Evolutionary conservation across 495 filamentous ascomycete species (phyloP), one percentile per base, ranked within the genome.

Genomic region (Penicillium bialowiezense): DNA sequence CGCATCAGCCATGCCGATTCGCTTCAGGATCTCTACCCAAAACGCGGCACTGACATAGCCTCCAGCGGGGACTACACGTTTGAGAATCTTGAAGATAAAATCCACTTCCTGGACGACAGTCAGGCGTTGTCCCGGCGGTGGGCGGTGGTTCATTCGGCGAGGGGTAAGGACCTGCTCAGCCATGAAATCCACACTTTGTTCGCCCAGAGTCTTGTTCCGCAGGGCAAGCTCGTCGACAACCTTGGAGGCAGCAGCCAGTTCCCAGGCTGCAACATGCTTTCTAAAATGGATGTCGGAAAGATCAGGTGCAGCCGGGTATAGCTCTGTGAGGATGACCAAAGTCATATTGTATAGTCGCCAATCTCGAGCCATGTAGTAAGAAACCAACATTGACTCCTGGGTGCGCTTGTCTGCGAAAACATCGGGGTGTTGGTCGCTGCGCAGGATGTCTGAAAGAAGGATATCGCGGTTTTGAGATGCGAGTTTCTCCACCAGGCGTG

Each of bases 361-460:
- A 38, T 86, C 78, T 20, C 66, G 62, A 26, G 59, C 50, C 29
- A 70, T 58, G 21, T 83, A 71, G 54, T 80, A 80, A 12, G 67
- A 69, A 2, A 67, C 39, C 7, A 88, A 65, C 7, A 87, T 63
- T 5, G 63, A 64, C 54, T 84, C 77, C 56, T 88, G 87, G 2
- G 83, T 54, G 1, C 68, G 33, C 1, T 39, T 38, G 62, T 95
- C 83, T 44, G 89, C 87, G 19, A 88, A 80, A 4, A 79, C 73
- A 50, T 90, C 87, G 0, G 87, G 87, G 63, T 93, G 88, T 36
- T 89, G 81, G 56, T 92, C 88, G 41, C 80, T 85, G 18, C 73
- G 55, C 2, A 92, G 58, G 2, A 95, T 57, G 47, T 78, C 73
- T 10, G 75, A 63, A 9, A 91, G 71, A 40, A 85, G 63, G 4